Evolutionary conservation across 257 asterid species (phyloP).

Genomic region (Mitragyna speciosa): DNA sequence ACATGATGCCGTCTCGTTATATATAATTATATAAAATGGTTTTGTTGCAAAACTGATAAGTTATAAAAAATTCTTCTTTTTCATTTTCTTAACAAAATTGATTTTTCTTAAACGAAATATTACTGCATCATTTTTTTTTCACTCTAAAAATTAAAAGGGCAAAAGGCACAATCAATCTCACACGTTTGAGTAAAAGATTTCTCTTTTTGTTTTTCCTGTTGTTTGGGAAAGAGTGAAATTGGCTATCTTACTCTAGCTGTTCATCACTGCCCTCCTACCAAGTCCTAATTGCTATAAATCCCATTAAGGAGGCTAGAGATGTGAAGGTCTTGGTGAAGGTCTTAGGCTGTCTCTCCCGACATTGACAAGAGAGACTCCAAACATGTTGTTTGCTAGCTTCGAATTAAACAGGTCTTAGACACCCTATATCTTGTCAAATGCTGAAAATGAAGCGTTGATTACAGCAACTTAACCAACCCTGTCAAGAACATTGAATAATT

Average conservation of each 20-base stretch:
- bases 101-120: too few species aligned
- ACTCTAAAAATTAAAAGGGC: neutral
- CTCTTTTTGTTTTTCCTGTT: neutral
- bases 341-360: conserved; percentile 43
- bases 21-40: too few species aligned
- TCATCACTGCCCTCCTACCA: neutral
- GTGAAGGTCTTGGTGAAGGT: conserved; percentile 8
- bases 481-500: conserved; percentile 6
- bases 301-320: conserved; percentile 11
- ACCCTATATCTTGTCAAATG: conserved; percentile 29
- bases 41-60: too few species aligned
- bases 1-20: too few species aligned
- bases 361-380: conserved; percentile 46
- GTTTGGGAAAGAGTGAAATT: neutral
- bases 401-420: conserved; percentile 20
- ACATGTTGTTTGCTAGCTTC: conserved; percentile 32
- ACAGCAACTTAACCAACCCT: conserved; percentile 24
- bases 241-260: neutral
- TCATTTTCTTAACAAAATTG: too few species aligned
- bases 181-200: neutral
- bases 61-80: too few species aligned
- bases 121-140: neutral
- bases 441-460: conserved; percentile 21
- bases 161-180: neutral
- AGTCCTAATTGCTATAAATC: neutral